Base-by-base conservation (phyloP, 345 rosid genomes). In the Euphorbia pulcherrima region DNA sequence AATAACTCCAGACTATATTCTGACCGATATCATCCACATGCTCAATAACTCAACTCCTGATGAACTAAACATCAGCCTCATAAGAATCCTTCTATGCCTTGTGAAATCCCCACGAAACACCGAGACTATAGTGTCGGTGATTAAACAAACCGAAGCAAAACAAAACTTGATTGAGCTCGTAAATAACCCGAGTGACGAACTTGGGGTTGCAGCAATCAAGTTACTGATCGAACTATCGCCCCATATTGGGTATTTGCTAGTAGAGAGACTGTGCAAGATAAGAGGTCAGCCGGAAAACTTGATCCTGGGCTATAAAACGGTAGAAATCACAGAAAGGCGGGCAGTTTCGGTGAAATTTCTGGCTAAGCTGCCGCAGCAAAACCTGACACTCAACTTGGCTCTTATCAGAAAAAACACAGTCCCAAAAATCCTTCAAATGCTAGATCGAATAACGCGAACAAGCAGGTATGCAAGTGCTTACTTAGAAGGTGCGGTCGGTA, bases 401-500 rank as follows among this genome's bases (percentile, higher is more conserved):
- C 83, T 93, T 62, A 75, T 81, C 33, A 65, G 73, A 60, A 82
- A 73, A 73, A 79, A 83, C 60, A 57, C 76, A 47, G 84, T 90
- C 50, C 88, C 92, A 0, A 65, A 68, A 35, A 67, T 93, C 66
- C 85, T 93, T 44, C 79, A 82, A 62, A 81, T 62, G 55, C 81
- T 88, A 70, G 62, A 76, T 74, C 74, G 79, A 67, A 83, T 83
- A 51, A 82, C 86, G 53, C 79, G 92, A 80, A 78, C 82, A 61
- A 83, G 84, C 81, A 79, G 91, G 86, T 81, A 84, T 63, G 86
- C 88, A 58, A 78, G 72, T 69, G 72, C 79, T 77, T 93, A 79
- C 77, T 80, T 93, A 13, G 98, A 93, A 77, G 92, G 96, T 44
- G 85, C 87, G 2, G 93, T 87, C 20, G 96, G 92, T 44, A 78